These are phyloP conservation scores for Sphaerosporella brunnea DNA, from an alignment of 495 filamentous ascomycete species.

Conservation along the genomic window DNA sequence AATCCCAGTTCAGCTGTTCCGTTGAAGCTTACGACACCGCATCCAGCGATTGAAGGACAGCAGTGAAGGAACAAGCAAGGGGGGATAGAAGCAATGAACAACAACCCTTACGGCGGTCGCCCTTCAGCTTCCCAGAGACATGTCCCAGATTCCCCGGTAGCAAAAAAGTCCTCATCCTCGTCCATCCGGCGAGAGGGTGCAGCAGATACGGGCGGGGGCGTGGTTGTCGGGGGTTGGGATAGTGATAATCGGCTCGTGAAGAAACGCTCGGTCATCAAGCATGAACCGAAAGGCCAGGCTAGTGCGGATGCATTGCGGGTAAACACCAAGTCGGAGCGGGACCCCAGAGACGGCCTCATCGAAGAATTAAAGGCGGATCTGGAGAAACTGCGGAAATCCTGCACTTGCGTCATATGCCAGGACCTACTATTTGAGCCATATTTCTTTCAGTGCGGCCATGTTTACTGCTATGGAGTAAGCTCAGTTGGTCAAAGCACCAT, in stretches of 20 bases:
- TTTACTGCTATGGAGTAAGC: conserved; percentile 51
- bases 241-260: background rate
- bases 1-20: background rate
- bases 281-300: background rate
- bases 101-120: conserved; percentile 5
- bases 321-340: background rate
- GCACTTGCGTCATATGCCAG: conserved; percentile 54
- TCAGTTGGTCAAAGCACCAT: conserved; percentile 4
- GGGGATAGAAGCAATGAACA: background rate
- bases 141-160: background rate
- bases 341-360: conserved; percentile 21
- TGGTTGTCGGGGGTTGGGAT: background rate
- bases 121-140: background rate
- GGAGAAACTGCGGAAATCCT: conserved; percentile 21
- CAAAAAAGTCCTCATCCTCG: conserved; percentile 1
- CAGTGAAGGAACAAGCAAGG: background rate
- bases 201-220: background rate
- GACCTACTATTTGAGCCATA: conserved; percentile 56
- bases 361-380: conserved; percentile 29
- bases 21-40: too few species aligned
- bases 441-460: conserved; percentile 53
- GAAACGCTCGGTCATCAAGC: background rate
- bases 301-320: conserved; percentile 1
- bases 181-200: background rate
- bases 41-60: background rate